These are phyloP conservation scores for Plasmopara viticola DNA, from an alignment of 352 stramenopile genomes.

Conservation along the genomic window DNA sequence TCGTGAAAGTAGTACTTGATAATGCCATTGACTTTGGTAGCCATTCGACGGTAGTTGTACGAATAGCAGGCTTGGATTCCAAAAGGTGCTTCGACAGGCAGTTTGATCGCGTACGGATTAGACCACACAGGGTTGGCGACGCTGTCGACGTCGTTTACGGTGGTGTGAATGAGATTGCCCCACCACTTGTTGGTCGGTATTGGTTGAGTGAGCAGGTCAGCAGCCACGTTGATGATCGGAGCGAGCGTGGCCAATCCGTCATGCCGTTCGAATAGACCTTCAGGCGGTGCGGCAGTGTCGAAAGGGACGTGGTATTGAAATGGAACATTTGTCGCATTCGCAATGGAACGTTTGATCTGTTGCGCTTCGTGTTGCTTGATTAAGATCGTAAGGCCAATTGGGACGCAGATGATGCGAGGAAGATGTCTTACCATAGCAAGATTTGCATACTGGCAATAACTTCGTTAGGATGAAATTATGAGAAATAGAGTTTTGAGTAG, in stretches of 20 bases:
- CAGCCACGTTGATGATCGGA: conserved; percentile 39
- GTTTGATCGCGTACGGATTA: conserved; percentile 4
- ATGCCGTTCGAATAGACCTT: conserved; percentile 34
- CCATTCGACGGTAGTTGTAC: conserved; percentile 2
- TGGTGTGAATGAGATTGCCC: conserved; percentile 62
- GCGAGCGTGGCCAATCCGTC: conserved; percentile 33
- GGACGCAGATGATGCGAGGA: no score
- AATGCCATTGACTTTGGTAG: background rate
- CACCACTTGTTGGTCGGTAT: conserved; percentile 74
- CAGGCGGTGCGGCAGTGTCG: conserved; percentile 22
- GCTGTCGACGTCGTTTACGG: conserved; percentile 8
- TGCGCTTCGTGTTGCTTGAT: no score
- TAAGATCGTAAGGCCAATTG: no score
- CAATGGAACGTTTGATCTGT: no score
- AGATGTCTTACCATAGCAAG: no score
- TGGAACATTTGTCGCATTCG: no score
- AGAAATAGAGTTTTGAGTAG: no score
- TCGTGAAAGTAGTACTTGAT: conserved; percentile 2
- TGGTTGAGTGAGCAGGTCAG: conserved; percentile 23
- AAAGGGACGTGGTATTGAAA: conserved; percentile 16
- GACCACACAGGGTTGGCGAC: conserved; percentile 3
- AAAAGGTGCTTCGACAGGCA: conserved; percentile 3
- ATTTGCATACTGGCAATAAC: no score
- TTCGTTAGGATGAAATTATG: no score
- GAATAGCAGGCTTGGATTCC: conserved; percentile 5